Base-by-base conservation (phyloP, 805 yeast species). In the Lipomyces sp. region DNA sequence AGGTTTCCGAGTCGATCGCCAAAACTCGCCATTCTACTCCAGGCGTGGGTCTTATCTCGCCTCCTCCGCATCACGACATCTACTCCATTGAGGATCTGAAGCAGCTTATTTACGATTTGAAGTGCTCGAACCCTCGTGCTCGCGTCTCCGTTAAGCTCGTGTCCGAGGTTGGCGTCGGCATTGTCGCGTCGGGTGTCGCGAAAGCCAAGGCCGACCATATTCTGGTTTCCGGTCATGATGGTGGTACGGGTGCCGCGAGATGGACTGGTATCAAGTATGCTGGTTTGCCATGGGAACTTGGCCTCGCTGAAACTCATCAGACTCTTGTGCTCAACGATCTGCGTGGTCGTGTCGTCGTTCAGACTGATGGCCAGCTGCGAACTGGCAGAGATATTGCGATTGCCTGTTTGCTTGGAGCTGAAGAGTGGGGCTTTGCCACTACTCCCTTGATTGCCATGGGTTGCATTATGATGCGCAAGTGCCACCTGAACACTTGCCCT, bases 231-330 rank as follows among this genome's bases (percentile, higher is more conserved):
- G 98, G 98, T 65, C 97, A 95, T 66, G 98, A 91, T 71, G 98
- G 98, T 80, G 98, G 98, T 75, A 91, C 98, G 51, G 98, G 98
- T 82, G 98, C 98, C 53, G 91, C 96, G 53, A 81, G 95, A 70
- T 87, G 95, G 88, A 90, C 97, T 19, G 93, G 96, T 68, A 89
- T 91, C 68, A 90, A 90, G 69, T 83, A 90, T 68, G 96, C 98
- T 51, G 98, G 98, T 71, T 78, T 91, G 60, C 98, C 98, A 43
- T 91, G 98, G 98, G 98, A 91, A 71, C 79, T 91, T 63, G 98
- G 98, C 67, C 78, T 91, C 58, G 98, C 98, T 52, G 98, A 91
- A 74, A 85, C 98, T 19, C 98, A 91, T 68, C 98, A 91, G 75
- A 93, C 98, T 24, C 76, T 91, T 64, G 98, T 91, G 3, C 77